Base-by-base conservation (phyloP, 768 basidiomycete genomes). In the Lyophyllum shimeji region DNA sequence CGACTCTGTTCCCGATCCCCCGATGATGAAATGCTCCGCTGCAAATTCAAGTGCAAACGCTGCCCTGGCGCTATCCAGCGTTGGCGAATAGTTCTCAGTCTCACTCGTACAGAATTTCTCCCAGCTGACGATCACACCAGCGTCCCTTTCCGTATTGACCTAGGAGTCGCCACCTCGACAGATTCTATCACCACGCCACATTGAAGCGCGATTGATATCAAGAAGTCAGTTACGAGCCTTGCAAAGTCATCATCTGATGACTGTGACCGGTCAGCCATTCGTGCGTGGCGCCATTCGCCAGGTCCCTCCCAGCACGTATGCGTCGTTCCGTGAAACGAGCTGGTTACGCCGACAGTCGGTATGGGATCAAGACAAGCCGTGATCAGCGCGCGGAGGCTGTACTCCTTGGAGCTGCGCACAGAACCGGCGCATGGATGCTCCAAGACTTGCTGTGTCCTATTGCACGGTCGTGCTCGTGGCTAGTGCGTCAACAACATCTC, bases 141-240 rank as follows among this genome's bases (percentile, higher is more conserved):
- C 17, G 37, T 39, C 13, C 13, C 39, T 18, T n/a, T 4, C 39
- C 3, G 18, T 18, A 18, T n/a, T 40, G 39, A 7, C 39, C 2
- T 37, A 37, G 34, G 4, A 37, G 12, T 40, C 1, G 17, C 7
- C 39, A 15, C 9, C 17, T 40, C 39, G 13, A 51, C 23, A 40
- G 34, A 40, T 25, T 40, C 27, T 52, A 52, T 43, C 29, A 45
- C 13, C 23, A 52, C 51, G 51, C 51, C 51, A 52, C 51, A 52
- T 49, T 20, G 33, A 49, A 37, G 4, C 17, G 21, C 48, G 48
- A 49, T 34, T 29, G 45, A 46, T 46, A 17, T 29, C 34, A 37
- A 25, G 12, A 17, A 18, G 3, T 29, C 9, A 29, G 29, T 9
- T 4, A 4, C 9, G 17, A 2, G 6, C 37, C 37, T 39, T 39